phyloP scores from a whole-genome alignment of 2,329 filamentous ascomycete species.

The Ascosphaera aggregata region DNA sequence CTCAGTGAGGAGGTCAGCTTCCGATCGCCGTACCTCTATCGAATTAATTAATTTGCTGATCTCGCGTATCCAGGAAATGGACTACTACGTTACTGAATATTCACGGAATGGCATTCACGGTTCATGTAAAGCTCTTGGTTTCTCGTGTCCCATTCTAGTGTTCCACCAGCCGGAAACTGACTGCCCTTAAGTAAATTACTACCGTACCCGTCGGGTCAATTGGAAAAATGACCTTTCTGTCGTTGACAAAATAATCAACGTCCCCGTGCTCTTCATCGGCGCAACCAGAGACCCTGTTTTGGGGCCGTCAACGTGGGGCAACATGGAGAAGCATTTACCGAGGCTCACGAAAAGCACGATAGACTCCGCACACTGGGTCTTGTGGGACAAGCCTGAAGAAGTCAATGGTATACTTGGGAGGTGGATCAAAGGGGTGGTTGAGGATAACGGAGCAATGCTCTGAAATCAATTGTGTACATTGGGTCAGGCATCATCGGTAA shows the following conservation, averaged over 20 bases:
- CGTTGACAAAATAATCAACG: conserved; percentile 22
- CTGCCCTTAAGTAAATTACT: conserved; percentile 47
- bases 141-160: not conserved
- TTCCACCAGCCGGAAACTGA: not conserved
- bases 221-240: conserved; percentile 43
- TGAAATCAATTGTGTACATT: conserved; percentile 7
- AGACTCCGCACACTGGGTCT: conserved; percentile 55
- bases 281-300: conserved; percentile 50
- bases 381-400: conserved; percentile 47
- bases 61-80: conserved; percentile 29
- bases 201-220: conserved; percentile 50
- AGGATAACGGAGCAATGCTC: conserved; percentile 22
- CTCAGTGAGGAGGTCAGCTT: conserved; percentile 33
- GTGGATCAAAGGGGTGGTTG: conserved; percentile 39
- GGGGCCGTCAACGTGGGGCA: conserved; percentile 42
- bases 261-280: conserved; percentile 51
- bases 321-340: conserved; percentile 46
- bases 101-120: conserved; percentile 49
- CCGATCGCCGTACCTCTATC: too few species aligned
- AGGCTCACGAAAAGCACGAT: conserved; percentile 44
- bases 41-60: not conserved
- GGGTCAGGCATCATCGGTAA: not conserved
- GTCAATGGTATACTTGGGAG: conserved; percentile 44
- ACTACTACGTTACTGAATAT: conserved; percentile 56
- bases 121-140: conserved; percentile 28